phyloP scores from a whole-genome alignment of 2,329 filamentous ascomycete genomes.

The Bipolaris gigantea region DNA sequence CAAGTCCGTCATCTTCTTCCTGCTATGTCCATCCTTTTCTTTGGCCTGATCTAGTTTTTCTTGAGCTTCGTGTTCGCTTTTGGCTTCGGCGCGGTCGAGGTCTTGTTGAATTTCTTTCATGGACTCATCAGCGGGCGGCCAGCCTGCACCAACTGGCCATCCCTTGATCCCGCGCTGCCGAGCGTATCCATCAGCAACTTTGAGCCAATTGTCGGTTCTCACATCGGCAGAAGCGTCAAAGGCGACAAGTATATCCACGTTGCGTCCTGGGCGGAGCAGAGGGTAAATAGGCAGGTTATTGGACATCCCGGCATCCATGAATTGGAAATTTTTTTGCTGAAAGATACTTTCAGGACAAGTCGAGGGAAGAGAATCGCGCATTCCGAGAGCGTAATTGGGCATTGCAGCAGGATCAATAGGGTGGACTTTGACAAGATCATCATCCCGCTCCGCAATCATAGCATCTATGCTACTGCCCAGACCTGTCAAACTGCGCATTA shows the following conservation, averaged over 20 bases:
- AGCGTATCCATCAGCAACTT: slow-evolving; percentile 90
- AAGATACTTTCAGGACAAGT: slow-evolving; percentile 80
- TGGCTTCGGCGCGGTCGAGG: slow-evolving; percentile 68
- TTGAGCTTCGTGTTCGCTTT: slow-evolving; percentile 62
- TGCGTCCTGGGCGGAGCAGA: slow-evolving; percentile 79
- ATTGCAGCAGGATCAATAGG: slow-evolving; percentile 90
- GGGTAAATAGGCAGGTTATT: slow-evolving; percentile 98
- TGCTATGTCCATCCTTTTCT: slow-evolving; percentile 18
- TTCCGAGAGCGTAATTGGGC: slow-evolving; percentile 84
- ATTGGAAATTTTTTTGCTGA: slow-evolving; percentile 62
- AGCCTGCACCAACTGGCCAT: slow-evolving; percentile 93
- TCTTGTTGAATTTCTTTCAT: slow-evolving; percentile 64
- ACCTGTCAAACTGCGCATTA: slow-evolving; percentile 73
- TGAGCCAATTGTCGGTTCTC: slow-evolving; percentile 93
- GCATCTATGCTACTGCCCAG: slow-evolving; percentile 73
- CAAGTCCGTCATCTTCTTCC: slow-evolving; percentile 55
- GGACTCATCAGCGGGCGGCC: slow-evolving; percentile 69
- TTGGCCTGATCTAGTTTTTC: slow-evolving; percentile 64
- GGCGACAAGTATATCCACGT: slow-evolving; percentile 86
- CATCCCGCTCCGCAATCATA: slow-evolving; percentile 77
- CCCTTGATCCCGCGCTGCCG: slow-evolving; percentile 86
- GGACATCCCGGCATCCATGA: slow-evolving; percentile 97
- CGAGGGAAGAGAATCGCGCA: slow-evolving; percentile 72
- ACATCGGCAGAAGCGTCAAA: slow-evolving; percentile 96
- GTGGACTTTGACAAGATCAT: slow-evolving; percentile 87